A percentile compares a stretch with the other conserved stretches of the same genome.
phyloP scores from a whole-genome alignment of 2,329 filamentous ascomycete species.

The Teratosphaeria nubilosa region DNA sequence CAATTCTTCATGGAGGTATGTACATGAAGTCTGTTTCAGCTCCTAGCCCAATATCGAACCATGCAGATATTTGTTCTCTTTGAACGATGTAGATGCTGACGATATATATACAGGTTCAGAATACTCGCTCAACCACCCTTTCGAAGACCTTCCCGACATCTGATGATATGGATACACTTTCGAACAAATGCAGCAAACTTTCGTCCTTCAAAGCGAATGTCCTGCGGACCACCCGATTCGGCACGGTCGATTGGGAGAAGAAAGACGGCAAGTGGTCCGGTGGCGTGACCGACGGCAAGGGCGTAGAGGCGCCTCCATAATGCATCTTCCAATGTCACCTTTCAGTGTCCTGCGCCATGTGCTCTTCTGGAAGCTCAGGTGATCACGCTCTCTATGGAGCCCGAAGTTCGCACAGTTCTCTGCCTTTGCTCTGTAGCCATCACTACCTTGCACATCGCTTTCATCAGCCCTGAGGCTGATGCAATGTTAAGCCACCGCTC shows the following conservation, averaged over 20 bases:
- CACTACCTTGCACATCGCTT: background rate
- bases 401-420: background rate
- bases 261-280: slow-evolving; percentile 24
- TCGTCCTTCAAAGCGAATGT: slow-evolving; percentile 29
- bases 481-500: background rate
- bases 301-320: background rate
- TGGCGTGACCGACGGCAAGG: slow-evolving; percentile 15
- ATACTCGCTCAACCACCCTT: slow-evolving; percentile 19
- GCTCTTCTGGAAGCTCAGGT: background rate
- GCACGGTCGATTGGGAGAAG: slow-evolving; percentile 25
- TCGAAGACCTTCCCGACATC: slow-evolving; percentile 25
- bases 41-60: background rate
- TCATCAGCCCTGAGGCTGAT: background rate
- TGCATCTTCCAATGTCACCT: background rate
- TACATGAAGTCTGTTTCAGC: slow-evolving; percentile 1
- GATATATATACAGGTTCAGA: slow-evolving; percentile 16
- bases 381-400: background rate
- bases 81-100: slow-evolving; percentile 2
- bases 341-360: too few species aligned
- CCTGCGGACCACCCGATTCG: slow-evolving; percentile 25
- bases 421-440: background rate
- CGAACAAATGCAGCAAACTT: slow-evolving; percentile 25
- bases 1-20: slow-evolving; percentile 30
- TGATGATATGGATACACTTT: slow-evolving; percentile 26
- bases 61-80: background rate